Evolutionary conservation across 352 stramenopile genomes (phyloP).

Genomic region (Phytophthora pinifolia): DNA sequence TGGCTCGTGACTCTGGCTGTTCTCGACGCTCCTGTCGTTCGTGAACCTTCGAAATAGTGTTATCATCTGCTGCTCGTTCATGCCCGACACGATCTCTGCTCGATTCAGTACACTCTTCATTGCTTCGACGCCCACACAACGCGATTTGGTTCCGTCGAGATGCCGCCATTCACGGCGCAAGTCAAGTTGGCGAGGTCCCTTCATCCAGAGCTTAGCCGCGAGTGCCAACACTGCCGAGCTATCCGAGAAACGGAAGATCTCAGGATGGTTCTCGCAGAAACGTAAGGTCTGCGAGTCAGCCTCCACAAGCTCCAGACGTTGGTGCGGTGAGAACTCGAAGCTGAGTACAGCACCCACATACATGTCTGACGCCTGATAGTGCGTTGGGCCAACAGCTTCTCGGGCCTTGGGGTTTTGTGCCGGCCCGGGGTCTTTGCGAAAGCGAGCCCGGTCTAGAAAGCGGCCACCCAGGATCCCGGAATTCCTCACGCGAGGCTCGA

Average conservation of each 20-base stretch:
- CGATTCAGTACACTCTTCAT: constrained; percentile 30
- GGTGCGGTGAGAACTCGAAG: constrained; percentile 72
- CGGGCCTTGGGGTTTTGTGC: neutral
- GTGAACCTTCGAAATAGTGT: constrained; percentile 57
- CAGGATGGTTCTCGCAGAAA: constrained; percentile 75
- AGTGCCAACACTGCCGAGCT: constrained; percentile 33
- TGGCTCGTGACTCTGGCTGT: constrained; percentile 12
- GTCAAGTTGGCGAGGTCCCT: constrained; percentile 11
- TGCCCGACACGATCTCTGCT: constrained; percentile 10
- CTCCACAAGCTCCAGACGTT: constrained; percentile 71
- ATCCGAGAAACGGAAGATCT: constrained; percentile 69
- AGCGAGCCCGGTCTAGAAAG: constrained; percentile 77
- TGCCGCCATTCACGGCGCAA: constrained; percentile 45
- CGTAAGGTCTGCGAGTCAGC: constrained; percentile 72
- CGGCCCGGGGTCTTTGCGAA: constrained; percentile 44
- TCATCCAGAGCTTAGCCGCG: constrained; percentile 27
- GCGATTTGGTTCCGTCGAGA: constrained; percentile 21
- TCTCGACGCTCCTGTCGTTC: constrained; percentile 2
- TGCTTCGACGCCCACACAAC: constrained; percentile 21
- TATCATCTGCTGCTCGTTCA: constrained; percentile 70
- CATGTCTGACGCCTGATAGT: constrained; percentile 62
- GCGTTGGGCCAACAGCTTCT: constrained; percentile 10
- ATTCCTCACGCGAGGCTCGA: constrained; percentile 69
- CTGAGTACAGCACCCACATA: constrained; percentile 66
- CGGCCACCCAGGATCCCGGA: constrained; percentile 62